Conservation (phyloP, 768 basidiomycete genomes). For the Russula earlei region DNA sequence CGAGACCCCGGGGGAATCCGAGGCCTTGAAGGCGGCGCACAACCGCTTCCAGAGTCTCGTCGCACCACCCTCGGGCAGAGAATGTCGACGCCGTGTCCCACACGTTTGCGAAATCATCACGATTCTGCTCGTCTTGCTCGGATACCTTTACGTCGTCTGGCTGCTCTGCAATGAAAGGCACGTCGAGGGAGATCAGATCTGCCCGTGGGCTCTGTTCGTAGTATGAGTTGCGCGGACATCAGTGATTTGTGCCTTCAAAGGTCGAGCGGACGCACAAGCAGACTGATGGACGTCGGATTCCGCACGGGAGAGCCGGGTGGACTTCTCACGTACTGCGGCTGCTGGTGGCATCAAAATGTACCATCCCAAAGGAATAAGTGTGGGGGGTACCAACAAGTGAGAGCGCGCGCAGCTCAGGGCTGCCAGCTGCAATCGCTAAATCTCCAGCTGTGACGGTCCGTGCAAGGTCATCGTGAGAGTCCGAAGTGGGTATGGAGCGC, state of each 20-base stretch:
- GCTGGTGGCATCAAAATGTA: background rate
- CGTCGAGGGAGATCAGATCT: constrained; percentile 70
- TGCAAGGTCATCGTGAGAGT: constrained; percentile 27
- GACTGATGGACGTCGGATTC: background rate
- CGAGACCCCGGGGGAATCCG: constrained; percentile 30
- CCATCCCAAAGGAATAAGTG: background rate
- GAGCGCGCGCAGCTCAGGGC: constrained; percentile 13
- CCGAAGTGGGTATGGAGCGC: constrained; percentile 26
- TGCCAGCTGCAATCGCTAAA: constrained; percentile 19
- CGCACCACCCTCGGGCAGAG: constrained; percentile 58
- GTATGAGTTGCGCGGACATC: background rate
- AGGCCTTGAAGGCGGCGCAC: constrained; percentile 45
- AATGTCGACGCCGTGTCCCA: constrained; percentile 47
- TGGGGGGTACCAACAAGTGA: constrained; percentile 13
- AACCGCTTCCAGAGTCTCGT: constrained; percentile 42
- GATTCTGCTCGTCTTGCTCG: constrained; percentile 17
- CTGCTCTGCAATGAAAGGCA: constrained; percentile 49
- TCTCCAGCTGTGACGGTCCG: constrained; percentile 20
- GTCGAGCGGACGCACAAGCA: background rate
- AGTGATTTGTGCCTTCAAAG: background rate
- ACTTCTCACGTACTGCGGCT: background rate
- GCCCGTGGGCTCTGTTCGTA: constrained; percentile 27
- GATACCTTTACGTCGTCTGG: background rate
- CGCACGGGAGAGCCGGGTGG: constrained; percentile 5
- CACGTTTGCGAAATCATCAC: constrained; percentile 42